Conservation (phyloP, 2,329 filamentous ascomycete species). For the Aspergillus melleus region DNA sequence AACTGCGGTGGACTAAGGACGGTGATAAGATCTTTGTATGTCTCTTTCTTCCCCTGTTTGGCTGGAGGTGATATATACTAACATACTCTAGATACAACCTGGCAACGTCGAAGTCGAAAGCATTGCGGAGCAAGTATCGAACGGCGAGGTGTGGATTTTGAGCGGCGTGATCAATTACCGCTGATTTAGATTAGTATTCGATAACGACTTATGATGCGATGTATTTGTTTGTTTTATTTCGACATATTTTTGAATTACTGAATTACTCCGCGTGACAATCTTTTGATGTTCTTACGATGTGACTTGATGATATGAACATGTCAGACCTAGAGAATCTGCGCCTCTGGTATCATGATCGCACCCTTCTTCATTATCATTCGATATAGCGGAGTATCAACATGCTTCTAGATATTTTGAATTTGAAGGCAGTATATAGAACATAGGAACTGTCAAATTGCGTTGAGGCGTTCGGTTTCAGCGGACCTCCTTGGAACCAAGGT, state of each 20-base stretch:
- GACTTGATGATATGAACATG: background rate
- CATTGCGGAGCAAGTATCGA: constrained; percentile 73
- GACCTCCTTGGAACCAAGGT: constrained; percentile 28
- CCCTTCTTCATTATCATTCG: background rate
- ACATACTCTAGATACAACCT: constrained; percentile 57
- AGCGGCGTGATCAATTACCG: constrained; percentile 60
- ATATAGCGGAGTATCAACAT: background rate
- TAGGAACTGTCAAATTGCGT: background rate
- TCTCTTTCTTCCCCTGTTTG: background rate
- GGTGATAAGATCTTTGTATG: constrained; percentile 65
- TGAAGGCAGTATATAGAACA: background rate
- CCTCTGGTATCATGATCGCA: background rate
- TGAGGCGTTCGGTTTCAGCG: background rate
- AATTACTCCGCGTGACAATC: background rate
- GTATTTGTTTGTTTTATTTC: background rate
- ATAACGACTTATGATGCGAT: constrained; percentile 5
- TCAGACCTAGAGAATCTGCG: background rate
- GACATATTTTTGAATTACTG: background rate
- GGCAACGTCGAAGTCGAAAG: constrained; percentile 74
- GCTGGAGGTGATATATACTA: constrained; percentile 12
- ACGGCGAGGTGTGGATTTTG: constrained; percentile 85
- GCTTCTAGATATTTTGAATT: background rate
- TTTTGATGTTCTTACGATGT: background rate
- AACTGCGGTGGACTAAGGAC: constrained; percentile 79
- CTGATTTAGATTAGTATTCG: constrained; percentile 7